Base-by-base conservation (phyloP, 768 basidiomycete species). In the Rhodosporidiobolus sp. region DNA sequence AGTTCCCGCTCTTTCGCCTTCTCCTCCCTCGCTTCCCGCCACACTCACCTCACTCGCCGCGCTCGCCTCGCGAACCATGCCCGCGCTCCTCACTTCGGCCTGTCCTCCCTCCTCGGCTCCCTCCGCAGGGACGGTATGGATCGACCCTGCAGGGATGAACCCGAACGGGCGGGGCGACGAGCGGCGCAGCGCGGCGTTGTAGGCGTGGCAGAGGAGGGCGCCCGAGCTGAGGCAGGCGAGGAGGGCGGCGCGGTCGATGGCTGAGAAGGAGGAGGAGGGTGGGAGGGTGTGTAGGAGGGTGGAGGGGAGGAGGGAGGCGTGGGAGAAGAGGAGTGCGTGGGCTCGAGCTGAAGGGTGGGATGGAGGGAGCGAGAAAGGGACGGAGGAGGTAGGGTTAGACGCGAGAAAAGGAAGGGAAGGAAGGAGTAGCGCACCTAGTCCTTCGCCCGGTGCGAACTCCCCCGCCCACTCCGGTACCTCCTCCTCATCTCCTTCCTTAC, bases 141-240 rank as follows among this genome's bases (percentile, higher is more conserved):
- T 87, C 4, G 87, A 86, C 67, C 89, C 87, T 55, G 84, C 81
- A 71, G 85, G 89, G 67, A 94, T 89, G 80, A 88, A 94, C 0
- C 92, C 93, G 91, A 92, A 95, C 0, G 91, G 90, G 74, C 89
- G 87, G 58, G 86, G 87, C 14, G 61, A 19, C 1, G 91, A 92
- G 69, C 87, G 86, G 34, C 93, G 86, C 0, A 94, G 89, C 38
- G 87, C 89, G 19, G 85, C 81, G 80, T 94, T 95, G 82, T 92
- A 93, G 0, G 90, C 88, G 4, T 84, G 79, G 77, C 92, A 94
- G 20, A 94, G 85, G 16, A 91, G 81, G 77, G 92, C 89, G 0
- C 93, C 92, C 82, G 62, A 79, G 84, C 70, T 70, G 79, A 57
- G 66, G 34, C 28, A 5, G 48, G 24, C 14, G 45, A 53, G 56